Conservation (phyloP, 805 yeast genomes). For the Tetrapisispora pingtungensis region DNA sequence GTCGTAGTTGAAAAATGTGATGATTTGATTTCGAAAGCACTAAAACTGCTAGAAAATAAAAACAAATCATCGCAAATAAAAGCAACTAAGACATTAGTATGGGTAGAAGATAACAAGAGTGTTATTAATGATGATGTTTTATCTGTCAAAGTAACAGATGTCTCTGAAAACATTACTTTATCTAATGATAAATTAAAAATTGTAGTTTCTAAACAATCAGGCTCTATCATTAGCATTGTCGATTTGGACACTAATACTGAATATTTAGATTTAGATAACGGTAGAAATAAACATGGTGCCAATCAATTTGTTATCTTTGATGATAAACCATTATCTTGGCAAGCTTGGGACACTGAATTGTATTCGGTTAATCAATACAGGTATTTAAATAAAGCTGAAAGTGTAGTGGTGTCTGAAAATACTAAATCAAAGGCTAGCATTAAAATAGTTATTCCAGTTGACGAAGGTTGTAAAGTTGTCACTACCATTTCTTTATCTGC, state of each 20-base stretch:
- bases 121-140: constrained; percentile 16
- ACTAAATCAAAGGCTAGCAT: constrained; percentile 53
- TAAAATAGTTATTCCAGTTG: constrained; percentile 50
- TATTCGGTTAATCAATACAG: constrained; percentile 67
- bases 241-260: constrained; percentile 56
- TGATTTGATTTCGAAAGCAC: constrained; percentile 41
- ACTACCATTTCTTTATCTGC: constrained; percentile 58
- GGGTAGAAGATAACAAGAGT: constrained; percentile 36
- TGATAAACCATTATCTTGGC: constrained; percentile 85
- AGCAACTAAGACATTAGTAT: constrained; percentile 49
- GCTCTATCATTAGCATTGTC: constrained; percentile 50
- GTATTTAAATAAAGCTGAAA: constrained; percentile 32
- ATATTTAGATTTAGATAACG: constrained; percentile 48
- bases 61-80: constrained; percentile 3
- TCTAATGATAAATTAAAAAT: constrained; percentile 56
- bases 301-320: constrained; percentile 76
- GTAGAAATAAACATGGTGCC: constrained; percentile 53
- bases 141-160: constrained; percentile 9
- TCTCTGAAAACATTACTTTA: constrained; percentile 38
- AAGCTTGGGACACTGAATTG: constrained; percentile 97
- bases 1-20: constrained; percentile 45
- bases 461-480: constrained; percentile 46
- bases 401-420: constrained; percentile 30
- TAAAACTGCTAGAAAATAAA: constrained; percentile 32
- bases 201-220: constrained; percentile 43